These are phyloP conservation scores for Termitomyces sp. DNA, from an alignment of 1,284 basidiomycete species.

Conservation along the genomic window DNA sequence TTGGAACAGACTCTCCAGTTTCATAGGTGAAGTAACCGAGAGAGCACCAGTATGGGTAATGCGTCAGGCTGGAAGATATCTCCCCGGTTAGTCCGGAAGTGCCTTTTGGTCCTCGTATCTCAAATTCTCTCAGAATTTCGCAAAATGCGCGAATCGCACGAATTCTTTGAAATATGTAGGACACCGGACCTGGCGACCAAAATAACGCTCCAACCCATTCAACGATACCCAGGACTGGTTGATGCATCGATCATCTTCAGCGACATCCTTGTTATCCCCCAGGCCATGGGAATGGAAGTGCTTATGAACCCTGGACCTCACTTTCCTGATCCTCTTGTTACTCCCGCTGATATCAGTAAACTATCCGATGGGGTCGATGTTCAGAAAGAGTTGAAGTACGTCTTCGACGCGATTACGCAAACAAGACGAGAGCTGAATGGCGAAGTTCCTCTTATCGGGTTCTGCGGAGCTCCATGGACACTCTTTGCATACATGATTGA, in stretches of 20 bases:
- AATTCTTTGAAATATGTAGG: slow-evolving; percentile 92
- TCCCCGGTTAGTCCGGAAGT: slow-evolving; percentile 65
- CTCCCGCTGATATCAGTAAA: slow-evolving; percentile 66
- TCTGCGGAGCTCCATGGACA: slow-evolving; percentile 95
- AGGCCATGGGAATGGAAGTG: slow-evolving; percentile 93
- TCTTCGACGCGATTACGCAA: slow-evolving; percentile 84
- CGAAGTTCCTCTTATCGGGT: slow-evolving; percentile 90
- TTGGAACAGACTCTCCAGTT: neutral
- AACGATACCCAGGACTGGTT: slow-evolving; percentile 76
- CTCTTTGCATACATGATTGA: slow-evolving; percentile 97
- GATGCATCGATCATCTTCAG: slow-evolving; percentile 97
- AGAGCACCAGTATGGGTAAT: slow-evolving; percentile 98
- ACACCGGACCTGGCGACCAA: slow-evolving; percentile 81
- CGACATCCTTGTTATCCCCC: slow-evolving; percentile 94
- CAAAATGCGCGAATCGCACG: slow-evolving; percentile 76
- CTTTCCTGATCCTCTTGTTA: slow-evolving; percentile 80
- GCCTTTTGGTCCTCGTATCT: neutral
- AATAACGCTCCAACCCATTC: slow-evolving; percentile 89
- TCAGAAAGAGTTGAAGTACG: slow-evolving; percentile 80
- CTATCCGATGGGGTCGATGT: slow-evolving; percentile 69
- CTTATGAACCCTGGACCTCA: slow-evolving; percentile 89
- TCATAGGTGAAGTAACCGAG: slow-evolving; percentile 77
- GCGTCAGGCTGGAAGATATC: slow-evolving; percentile 95
- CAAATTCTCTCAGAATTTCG: slow-evolving; percentile 65
- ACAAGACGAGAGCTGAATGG: slow-evolving; percentile 78